A percentile compares a stretch with the other conserved stretches of the same genome.
phyloP scores from a whole-genome alignment of 2,329 filamentous ascomycete species.

The Apiospora aurea region DNA sequence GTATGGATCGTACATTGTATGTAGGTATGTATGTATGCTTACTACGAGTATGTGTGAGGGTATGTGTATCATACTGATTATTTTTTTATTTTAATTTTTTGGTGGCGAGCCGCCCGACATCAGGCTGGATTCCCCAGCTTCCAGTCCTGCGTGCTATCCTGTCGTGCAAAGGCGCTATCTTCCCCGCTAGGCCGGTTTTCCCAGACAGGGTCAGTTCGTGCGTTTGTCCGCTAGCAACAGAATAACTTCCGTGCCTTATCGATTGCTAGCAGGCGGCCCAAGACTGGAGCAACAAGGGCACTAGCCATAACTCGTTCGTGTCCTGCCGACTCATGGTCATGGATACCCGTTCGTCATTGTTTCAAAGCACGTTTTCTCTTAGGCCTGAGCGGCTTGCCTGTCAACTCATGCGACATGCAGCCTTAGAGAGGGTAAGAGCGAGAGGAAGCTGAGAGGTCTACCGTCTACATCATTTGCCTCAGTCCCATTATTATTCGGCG shows the following conservation, averaged over 20 bases:
- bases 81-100: neutral
- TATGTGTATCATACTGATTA: neutral
- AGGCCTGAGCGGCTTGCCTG: constrained; percentile 17
- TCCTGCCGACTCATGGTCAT: neutral
- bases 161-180: constrained; percentile 1
- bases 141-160: neutral
- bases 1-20: neutral
- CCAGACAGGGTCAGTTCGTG: neutral
- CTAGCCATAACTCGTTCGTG: neutral
- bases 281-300: neutral
- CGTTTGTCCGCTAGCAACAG: neutral
- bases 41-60: neutral
- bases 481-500: neutral
- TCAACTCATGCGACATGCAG: constrained; percentile 18
- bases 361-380: constrained; percentile 12
- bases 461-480: neutral
- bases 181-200: constrained; percentile 10
- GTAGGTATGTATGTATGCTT: constrained; percentile 4
- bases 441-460: neutral
- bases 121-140: constrained; percentile 9
- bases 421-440: neutral
- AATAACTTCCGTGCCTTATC: constrained; percentile 19
- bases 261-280: neutral
- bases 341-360: constrained; percentile 3
- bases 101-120: neutral